phyloP scores from a whole-genome alignment of 202 grass and related monocot genomes.

The Cymbopogon flexuosus region DNA sequence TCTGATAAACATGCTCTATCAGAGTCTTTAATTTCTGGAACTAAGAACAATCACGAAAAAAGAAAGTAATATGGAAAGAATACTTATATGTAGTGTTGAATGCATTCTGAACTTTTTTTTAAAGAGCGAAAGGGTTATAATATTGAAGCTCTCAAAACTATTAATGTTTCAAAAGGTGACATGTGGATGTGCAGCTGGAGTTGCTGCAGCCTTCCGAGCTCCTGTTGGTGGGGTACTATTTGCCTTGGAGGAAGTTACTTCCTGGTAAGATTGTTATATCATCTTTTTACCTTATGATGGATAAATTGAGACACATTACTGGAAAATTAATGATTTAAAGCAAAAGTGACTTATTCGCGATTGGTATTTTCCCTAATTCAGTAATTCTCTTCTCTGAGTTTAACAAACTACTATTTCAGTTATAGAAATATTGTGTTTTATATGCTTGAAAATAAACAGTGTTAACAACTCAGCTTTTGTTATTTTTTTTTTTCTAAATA shows the following conservation, averaged over 20 bases:
- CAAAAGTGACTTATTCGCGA: not conserved
- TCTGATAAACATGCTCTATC: not conserved
- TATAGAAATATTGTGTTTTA: not conserved
- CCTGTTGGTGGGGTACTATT: conserved; percentile 97
- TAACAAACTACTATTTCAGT: not conserved
- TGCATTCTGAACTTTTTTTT: not conserved
- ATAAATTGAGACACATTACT: conserved; percentile 6
- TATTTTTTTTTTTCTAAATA: conserved; percentile 7
- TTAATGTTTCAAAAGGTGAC: conserved; percentile 97
- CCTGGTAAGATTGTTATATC: conserved; percentile 56
- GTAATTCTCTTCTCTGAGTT: not conserved
- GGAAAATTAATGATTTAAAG: not conserved
- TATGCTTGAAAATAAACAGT: not conserved
- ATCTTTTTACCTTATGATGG: not conserved
- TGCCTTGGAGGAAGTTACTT: conserved; percentile 95
- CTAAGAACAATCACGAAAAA: not conserved
- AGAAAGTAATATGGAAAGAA: not conserved
- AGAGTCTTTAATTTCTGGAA: not conserved
- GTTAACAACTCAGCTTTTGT: not conserved
- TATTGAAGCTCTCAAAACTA: conserved; percentile 45
- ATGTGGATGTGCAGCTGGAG: conserved; percentile 99
- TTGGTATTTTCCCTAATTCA: not conserved
- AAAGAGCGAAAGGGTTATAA: not conserved
- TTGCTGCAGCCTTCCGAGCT: conserved; percentile 99
- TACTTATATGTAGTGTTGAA: not conserved